phyloP scores from a whole-genome alignment of 1,139 yeast genomes.

The Petasospora fabianii region DNA sequence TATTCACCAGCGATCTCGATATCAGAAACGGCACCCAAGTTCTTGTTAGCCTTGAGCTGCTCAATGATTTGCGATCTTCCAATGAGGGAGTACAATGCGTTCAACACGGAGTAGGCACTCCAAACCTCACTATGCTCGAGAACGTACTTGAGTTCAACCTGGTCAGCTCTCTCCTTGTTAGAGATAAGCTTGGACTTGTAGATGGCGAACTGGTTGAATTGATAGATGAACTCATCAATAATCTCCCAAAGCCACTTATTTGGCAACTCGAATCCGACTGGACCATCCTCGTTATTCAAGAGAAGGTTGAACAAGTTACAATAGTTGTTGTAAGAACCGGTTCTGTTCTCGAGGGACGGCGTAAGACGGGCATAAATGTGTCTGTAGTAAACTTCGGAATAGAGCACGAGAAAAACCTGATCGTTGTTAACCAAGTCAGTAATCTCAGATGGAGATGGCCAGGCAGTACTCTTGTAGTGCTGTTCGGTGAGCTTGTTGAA shows the following conservation, averaged over 20 bases:
- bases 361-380: slow-evolving; percentile 42
- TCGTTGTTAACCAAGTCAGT: slow-evolving; percentile 42
- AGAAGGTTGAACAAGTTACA: slow-evolving; percentile 44
- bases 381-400: slow-evolving; percentile 46
- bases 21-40: slow-evolving; percentile 28
- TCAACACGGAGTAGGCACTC: slow-evolving; percentile 45
- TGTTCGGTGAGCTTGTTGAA: slow-evolving; percentile 44
- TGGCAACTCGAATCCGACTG: slow-evolving; percentile 43
- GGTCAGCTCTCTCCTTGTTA: slow-evolving; percentile 29
- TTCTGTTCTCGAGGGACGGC: slow-evolving; percentile 42
- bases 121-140: slow-evolving; percentile 40
- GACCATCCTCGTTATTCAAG: slow-evolving; percentile 39
- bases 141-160: slow-evolving; percentile 34
- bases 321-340: slow-evolving; percentile 45
- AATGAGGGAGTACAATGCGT: slow-evolving; percentile 44
- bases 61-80: slow-evolving; percentile 42
- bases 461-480: slow-evolving; percentile 38
- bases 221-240: slow-evolving; percentile 48
- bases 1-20: slow-evolving; percentile 41
- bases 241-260: slow-evolving; percentile 49
- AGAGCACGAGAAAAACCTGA: slow-evolving; percentile 40
- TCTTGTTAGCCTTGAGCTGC: slow-evolving; percentile 37
- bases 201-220: slow-evolving; percentile 42
- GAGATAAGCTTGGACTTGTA: slow-evolving; percentile 37
- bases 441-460: slow-evolving; percentile 46